Evolutionary conservation across 148 eudicot species (phyloP).

Genomic region (Drosera capensis): DNA sequence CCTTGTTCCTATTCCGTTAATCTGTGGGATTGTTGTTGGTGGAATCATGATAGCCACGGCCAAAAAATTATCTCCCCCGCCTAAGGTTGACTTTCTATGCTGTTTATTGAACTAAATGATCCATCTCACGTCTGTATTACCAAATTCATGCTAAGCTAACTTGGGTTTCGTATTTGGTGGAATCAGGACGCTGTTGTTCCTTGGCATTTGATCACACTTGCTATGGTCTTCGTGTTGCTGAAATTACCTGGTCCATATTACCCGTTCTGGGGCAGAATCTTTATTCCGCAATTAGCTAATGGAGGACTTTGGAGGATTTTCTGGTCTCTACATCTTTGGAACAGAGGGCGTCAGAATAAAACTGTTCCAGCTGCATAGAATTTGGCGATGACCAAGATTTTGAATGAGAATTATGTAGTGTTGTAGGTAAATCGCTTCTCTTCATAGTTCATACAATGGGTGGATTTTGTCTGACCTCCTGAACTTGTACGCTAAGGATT

Average conservation of each 20-base stretch:
- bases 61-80: conserved; percentile 35
- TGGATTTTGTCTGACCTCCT: no score
- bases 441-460: no score
- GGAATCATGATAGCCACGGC: conserved; percentile 41
- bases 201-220: conserved; percentile 57
- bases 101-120: background rate
- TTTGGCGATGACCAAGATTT: no score
- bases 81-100: conserved; percentile 29
- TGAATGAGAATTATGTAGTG: no score
- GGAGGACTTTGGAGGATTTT: conserved; percentile 56
- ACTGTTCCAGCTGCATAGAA: no score
- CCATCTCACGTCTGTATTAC: background rate
- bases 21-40: conserved; percentile 49
- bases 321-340: conserved; percentile 40
- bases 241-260: conserved; percentile 77
- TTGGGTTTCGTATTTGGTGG: conserved; percentile 1
- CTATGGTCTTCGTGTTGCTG: conserved; percentile 39
- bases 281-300: conserved; percentile 72
- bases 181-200: conserved; percentile 60
- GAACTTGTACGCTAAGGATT: no score
- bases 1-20: conserved; percentile 42
- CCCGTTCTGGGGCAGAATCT: conserved; percentile 73
- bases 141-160: background rate
- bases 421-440: no score
- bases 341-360: conserved; percentile 31